Conservation (phyloP, 148 eudicot species). For the Fagopyrum esculentum region DNA sequence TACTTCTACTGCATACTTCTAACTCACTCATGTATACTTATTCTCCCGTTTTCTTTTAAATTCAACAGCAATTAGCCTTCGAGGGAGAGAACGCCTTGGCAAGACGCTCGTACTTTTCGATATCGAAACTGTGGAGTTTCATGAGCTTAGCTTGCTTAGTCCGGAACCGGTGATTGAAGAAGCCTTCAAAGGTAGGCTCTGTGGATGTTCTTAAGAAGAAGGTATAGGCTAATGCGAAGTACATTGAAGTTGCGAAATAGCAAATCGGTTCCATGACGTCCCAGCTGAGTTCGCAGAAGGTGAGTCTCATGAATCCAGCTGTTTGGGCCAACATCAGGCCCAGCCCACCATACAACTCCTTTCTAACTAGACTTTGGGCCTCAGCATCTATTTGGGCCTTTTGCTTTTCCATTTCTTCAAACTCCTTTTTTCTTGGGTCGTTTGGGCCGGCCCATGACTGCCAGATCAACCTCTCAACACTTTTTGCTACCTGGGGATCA, state of each 20-base stretch:
- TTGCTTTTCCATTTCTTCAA: slow-evolving; percentile 38
- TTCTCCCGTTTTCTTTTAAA: neutral
- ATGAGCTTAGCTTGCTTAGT: slow-evolving; percentile 57
- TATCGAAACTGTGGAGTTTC: slow-evolving; percentile 33
- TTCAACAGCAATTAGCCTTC: neutral
- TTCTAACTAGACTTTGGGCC: slow-evolving; percentile 33
- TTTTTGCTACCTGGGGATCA: slow-evolving; percentile 42
- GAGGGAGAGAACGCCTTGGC: slow-evolving; percentile 34
- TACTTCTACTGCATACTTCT: neutral
- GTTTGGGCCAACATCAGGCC: slow-evolving; percentile 48
- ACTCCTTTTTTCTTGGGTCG: slow-evolving; percentile 47
- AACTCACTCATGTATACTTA: neutral
- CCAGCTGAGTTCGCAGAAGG: slow-evolving; percentile 73
- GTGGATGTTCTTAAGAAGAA: slow-evolving; percentile 57
- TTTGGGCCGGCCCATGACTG: slow-evolving; percentile 38
- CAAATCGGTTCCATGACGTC: slow-evolving; percentile 89
- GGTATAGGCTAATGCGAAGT: slow-evolving; percentile 46
- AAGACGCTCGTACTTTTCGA: slow-evolving; percentile 36
- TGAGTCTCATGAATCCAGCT: slow-evolving; percentile 70
- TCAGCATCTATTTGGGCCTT: slow-evolving; percentile 42
- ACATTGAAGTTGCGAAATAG: slow-evolving; percentile 55
- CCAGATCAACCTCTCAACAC: slow-evolving; percentile 40
- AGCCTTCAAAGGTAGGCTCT: slow-evolving; percentile 62
- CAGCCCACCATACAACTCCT: slow-evolving; percentile 57
- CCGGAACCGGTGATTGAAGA: slow-evolving; percentile 36